Evolutionary conservation across 2,329 filamentous ascomycete genomes (phyloP).

Genomic region (Leptosphaerulina australis): DNA sequence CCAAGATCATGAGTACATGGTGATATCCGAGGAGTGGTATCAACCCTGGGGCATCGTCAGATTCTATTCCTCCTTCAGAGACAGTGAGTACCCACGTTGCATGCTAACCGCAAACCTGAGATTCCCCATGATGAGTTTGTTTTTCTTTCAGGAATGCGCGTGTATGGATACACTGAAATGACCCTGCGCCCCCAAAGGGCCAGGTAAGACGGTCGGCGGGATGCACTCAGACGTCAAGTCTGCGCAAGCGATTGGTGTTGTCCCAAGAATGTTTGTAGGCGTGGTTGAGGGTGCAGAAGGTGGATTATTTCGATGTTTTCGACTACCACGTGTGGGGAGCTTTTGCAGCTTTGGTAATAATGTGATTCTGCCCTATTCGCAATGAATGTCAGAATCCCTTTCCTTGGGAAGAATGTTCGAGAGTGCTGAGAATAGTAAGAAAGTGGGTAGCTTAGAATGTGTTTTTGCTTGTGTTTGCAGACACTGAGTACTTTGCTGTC

Average conservation of each 20-base stretch:
- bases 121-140: conserved; percentile 53
- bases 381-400: conserved; percentile 43
- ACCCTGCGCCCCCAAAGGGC: conserved; percentile 52
- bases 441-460: conserved; percentile 44
- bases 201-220: conserved; percentile 41
- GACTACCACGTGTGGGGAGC: conserved; percentile 28
- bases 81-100: conserved; percentile 49
- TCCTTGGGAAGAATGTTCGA: conserved; percentile 26
- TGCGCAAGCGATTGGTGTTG: conserved; percentile 31
- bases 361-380: conserved; percentile 38
- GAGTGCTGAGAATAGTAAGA: conserved; percentile 28
- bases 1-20: conserved; percentile 96
- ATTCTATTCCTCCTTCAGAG: conserved; percentile 21
- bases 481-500: conserved; percentile 41
- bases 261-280: conserved; percentile 27
- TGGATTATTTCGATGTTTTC: conserved; percentile 23
- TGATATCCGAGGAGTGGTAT: conserved; percentile 70
- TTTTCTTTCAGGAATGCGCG: conserved; percentile 30
- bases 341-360: conserved; percentile 38
- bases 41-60: conserved; percentile 54
- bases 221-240: conserved; percentile 39
- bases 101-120: conserved; percentile 59
- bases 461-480: conserved; percentile 38
- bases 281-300: conserved; percentile 26
- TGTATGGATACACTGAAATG: conserved; percentile 31